Evolutionary conservation across 768 basidiomycete genomes (phyloP).

Genomic region (Phanerochaete carnosa): DNA sequence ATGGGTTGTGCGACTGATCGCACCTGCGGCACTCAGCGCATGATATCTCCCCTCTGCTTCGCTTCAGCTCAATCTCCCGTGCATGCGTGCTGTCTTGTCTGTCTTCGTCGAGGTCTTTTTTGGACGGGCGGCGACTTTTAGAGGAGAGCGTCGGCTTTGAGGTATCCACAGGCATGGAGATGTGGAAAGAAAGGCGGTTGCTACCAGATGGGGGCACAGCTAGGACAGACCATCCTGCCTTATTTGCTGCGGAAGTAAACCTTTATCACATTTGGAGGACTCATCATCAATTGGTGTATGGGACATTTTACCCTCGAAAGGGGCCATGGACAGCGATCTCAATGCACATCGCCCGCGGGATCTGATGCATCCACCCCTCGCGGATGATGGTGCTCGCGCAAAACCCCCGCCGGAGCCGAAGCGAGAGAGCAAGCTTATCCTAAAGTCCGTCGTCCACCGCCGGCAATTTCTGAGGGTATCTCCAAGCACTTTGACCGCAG

Average conservation of each 20-base stretch:
- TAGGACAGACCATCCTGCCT: neutral
- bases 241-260: conserved; percentile 11
- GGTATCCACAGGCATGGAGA: conserved; percentile 24
- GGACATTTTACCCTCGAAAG: conserved; percentile 10
- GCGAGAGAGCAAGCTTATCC: neutral
- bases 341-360: neutral
- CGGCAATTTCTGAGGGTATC: too few relatives aligned
- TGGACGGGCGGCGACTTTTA: conserved; percentile 18
- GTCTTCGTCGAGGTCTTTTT: conserved; percentile 23
- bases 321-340: neutral
- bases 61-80: conserved; percentile 67
- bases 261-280: conserved; percentile 9
- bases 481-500: too few relatives aligned
- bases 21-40: conserved; percentile 79
- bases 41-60: conserved; percentile 71
- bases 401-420: conserved; percentile 1
- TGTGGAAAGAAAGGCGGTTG: conserved; percentile 11
- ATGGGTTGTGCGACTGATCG: conserved; percentile 39
- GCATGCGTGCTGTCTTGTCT: conserved; percentile 22
- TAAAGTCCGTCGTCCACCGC: too few relatives aligned
- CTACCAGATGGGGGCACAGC: conserved; percentile 14
- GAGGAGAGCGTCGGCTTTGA: conserved; percentile 18
- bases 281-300: conserved; percentile 3
- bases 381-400: neutral
- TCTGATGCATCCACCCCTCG: neutral